Base-by-base conservation (phyloP, 1,284 basidiomycete genomes). In the Puccinia triticina region DNA sequence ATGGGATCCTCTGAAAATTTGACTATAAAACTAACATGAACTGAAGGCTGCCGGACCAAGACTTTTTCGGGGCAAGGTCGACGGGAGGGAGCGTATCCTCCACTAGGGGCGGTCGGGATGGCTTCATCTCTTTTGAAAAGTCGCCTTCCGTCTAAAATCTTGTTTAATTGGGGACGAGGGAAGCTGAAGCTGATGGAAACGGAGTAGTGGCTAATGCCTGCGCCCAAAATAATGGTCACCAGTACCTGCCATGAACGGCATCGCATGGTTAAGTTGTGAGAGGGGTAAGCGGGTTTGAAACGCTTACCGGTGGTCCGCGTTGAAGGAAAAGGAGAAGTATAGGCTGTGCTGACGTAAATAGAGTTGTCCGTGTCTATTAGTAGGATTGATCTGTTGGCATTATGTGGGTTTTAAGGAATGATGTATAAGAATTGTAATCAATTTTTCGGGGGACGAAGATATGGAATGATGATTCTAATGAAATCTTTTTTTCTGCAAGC, bases 91-190 rank as follows among this genome's bases (percentile, higher is more conserved):
- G 81, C 81, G 53, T 82, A 82, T 50, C 73, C 66, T n/a, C 74
- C 73, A 61, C 73, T 76, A 34, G 81, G 81, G 12, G 81, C 75
- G 74, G 81, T 82, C 29, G 74, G 81, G 26, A 82, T 76, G 48
- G 81, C 81, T 76, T 76, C 64, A 75, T 82, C 81, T 46, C 81
- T 40, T 37, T 82, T 82, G 46, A 50, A 82, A 23, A 82, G 66
- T 48, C 59, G 55, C 32, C 71, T 59, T 74, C 71, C 55, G 32
- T 67, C 59, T 37, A 75, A 29, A 53, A 66, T 37, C 43, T 50
- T 66, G 66, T 69, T 46, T 8, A 69, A 69, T n/a, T 26, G 72
- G 29, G 57, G 37, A 8, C 46, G 37, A 34, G 72, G 61, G n/a
- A 66, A 50, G 32, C 37, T 67, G 57, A 82, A 75, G 71, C 71